Conservation (phyloP, 768 basidiomycete genomes). For the Coprinellus micaceus region DNA sequence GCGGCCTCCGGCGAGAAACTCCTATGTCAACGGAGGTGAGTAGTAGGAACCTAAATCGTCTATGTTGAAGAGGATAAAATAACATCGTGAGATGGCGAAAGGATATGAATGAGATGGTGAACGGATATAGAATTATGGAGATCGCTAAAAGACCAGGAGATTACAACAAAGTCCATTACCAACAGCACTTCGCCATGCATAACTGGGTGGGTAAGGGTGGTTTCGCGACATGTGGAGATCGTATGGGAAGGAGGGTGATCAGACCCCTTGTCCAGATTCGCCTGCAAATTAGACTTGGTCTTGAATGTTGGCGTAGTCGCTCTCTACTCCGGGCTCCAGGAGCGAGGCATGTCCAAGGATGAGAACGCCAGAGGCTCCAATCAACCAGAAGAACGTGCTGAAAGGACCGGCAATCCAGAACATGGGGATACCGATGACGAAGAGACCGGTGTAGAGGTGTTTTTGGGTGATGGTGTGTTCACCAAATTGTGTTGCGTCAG, state of each 20-base stretch:
- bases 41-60: too few species aligned
- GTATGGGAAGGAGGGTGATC: too few species aligned
- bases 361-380: conserved; percentile 80
- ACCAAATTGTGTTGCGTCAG: conserved; percentile 82
- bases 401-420: conserved; percentile 77
- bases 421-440: conserved; percentile 88
- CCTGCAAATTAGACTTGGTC: conserved; percentile 48
- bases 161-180: neutral
- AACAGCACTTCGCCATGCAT: neutral
- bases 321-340: conserved; percentile 93
- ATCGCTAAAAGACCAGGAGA: neutral
- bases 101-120: neutral
- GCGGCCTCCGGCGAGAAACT: too few species aligned
- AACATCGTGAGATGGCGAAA: neutral
- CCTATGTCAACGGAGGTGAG: too few species aligned
- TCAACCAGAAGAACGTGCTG: conserved; percentile 89
- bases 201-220: too few species aligned
- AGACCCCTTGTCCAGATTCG: too few species aligned
- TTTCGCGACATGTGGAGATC: neutral
- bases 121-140: neutral
- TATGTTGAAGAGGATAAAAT: too few species aligned
- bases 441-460: conserved; percentile 81
- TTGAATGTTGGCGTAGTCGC: conserved; percentile 82
- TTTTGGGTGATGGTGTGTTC: conserved; percentile 84
- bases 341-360: conserved; percentile 84